Percentiles rank a stretch among this genome's conserved stretches.
These are phyloP conservation scores for Ambispora gerdemannii DNA, from an alignment of 192 early-diverging fungal genomes.

Conservation along the genomic window DNA sequence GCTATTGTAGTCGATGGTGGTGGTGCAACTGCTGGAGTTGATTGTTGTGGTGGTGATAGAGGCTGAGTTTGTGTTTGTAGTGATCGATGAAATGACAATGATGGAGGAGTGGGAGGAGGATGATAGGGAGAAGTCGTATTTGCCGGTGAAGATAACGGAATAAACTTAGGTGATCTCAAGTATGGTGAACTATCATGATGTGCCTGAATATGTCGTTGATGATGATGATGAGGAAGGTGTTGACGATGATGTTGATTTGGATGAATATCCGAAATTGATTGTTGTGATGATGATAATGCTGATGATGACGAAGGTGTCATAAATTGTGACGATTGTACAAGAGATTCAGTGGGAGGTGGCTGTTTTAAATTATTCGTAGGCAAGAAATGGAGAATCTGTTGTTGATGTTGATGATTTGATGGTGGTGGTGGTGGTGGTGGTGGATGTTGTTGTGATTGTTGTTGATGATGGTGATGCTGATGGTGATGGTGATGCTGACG, in stretches of 20 bases:
- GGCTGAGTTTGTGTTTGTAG: background rate
- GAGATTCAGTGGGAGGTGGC: background rate
- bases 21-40: background rate
- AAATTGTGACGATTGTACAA: background rate
- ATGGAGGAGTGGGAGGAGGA: background rate
- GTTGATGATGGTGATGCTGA: slow-evolving; percentile 38
- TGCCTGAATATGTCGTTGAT: slow-evolving; percentile 29
- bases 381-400: background rate
- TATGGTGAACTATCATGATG: slow-evolving; percentile 16
- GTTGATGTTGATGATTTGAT: background rate
- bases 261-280: slow-evolving; percentile 36
- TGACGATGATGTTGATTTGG: background rate
- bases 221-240: slow-evolving; percentile 37
- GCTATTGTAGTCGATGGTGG: slow-evolving; percentile 9
- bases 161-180: background rate
- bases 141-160: background rate
- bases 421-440: background rate
- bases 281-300: slow-evolving; percentile 35
- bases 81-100: background rate
- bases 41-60: background rate
- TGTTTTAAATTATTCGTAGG: background rate
- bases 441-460: background rate
- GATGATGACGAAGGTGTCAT: background rate
- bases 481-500: slow-evolving; percentile 36
- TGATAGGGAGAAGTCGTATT: background rate